Evolutionary conservation across 176 grass and related monocot genomes (phyloP), one percentile per base, ranked within the genome.

Genomic region (Oryza longistaminata): DNA sequence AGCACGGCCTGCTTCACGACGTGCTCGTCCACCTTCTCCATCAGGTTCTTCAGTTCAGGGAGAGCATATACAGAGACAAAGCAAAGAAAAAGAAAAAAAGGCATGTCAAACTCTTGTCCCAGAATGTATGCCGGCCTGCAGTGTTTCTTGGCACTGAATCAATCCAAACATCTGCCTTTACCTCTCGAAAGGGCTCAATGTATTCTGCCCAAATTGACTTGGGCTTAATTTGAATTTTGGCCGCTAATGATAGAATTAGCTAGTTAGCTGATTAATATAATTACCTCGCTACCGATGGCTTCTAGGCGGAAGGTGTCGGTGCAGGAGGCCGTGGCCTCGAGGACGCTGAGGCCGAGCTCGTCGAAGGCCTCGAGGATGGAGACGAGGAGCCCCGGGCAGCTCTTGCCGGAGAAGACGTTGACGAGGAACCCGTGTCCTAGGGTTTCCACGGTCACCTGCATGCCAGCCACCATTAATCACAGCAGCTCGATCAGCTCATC

Each of bases 391-490:
- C 93, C 97, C 11, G 93, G 90, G 81, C 90, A 94, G 61, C 86
- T 99, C 88, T 92, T 96, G 76, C 86, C 81, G 1, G 90, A 92
- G 50, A 94, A 85, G 52, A 96, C 91, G 83, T 90, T 94, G 86
- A 99, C 84, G 82, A 99, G 75, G 90, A 99, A 96, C 44, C 97
- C 92, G n/a, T 77, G 82, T 68, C 80, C 88, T 90, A 99, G 88
- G 72, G 86, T 91, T 91, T 99, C 92, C 60, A 99, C 93, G 12
- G 79, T 96, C 81, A 99, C 97, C 97, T 99, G 85, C 29, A 31
- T 31, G 29, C 29, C 29, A 31, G 29, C 5, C 22, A 40, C 7
- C 11, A 21, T 46, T 69, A 17, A 62, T 82, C 64, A 85, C 64
- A 85, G 73, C 66, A 53, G 66, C 73, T 44, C 66, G 66, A 35